These are phyloP conservation scores for Primulina eburnea DNA, from an alignment of 257 asterid species.

Conservation along the genomic window DNA sequence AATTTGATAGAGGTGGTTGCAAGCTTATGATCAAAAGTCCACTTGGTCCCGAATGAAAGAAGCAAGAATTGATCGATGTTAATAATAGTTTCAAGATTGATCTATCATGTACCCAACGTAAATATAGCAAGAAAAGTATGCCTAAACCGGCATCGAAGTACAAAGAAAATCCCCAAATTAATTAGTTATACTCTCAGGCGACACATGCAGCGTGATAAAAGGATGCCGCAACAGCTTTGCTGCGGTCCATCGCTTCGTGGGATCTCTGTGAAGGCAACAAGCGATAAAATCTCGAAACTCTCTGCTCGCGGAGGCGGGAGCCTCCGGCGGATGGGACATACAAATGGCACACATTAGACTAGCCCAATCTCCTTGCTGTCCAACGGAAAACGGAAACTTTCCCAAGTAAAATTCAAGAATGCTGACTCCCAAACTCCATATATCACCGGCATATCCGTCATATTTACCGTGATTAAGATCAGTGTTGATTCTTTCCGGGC, in stretches of 20 bases:
- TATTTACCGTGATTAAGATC: slow-evolving; percentile 86
- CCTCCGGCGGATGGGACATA: slow-evolving; percentile 87
- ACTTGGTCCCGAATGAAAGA: no score
- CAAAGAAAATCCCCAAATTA: no score
- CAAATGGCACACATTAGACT: slow-evolving; percentile 85
- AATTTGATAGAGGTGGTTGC: no score
- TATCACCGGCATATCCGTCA: slow-evolving; percentile 85
- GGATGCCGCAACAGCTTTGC: slow-evolving; percentile 51
- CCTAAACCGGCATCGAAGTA: no score
- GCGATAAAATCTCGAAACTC: slow-evolving; percentile 64
- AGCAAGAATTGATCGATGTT: no score
- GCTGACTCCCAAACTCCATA: slow-evolving; percentile 93
- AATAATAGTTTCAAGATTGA: no score
- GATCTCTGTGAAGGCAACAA: slow-evolving; percentile 60
- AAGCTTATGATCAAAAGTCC: no score
- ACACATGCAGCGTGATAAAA: slow-evolving; percentile 43
- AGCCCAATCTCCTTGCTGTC: slow-evolving; percentile 92
- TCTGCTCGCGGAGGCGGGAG: slow-evolving; percentile 61
- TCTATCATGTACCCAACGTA: no score
- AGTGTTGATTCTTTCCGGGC: slow-evolving; percentile 84
- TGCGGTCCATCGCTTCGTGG: slow-evolving; percentile 51
- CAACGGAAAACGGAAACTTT: slow-evolving; percentile 64
- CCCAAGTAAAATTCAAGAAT: slow-evolving; percentile 81
- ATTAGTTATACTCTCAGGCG: slow-evolving; percentile 27
- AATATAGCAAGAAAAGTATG: no score